These are phyloP conservation scores for Capsicum chinense DNA, from an alignment of 257 asterid species.

Conservation along the genomic window DNA sequence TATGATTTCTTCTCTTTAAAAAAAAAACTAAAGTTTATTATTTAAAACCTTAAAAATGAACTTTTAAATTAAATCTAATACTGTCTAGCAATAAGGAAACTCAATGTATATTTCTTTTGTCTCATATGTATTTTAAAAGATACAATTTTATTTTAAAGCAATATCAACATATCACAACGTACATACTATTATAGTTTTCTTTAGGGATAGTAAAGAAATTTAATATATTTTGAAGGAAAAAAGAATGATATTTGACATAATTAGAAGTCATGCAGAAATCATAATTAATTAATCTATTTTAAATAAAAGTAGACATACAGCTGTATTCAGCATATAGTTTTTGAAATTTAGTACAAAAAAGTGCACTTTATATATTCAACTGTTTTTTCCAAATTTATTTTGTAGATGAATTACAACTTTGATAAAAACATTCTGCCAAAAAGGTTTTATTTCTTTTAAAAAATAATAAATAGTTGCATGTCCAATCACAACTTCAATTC, in stretches of 20 bases:
- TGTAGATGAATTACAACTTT: not conserved
- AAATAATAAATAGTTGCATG: not conserved
- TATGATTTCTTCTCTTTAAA: not conserved
- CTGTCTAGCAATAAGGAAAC: constrained; percentile 25
- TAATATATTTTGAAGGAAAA: no score
- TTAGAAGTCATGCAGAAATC: no score
- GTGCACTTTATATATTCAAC: not conserved
- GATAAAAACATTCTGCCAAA: not conserved
- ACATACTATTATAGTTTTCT: no score
- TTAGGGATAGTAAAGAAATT: no score
- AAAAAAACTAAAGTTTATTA: not conserved
- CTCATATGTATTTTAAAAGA: constrained; percentile 26
- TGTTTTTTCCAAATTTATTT: not conserved
- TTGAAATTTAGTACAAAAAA: no score
- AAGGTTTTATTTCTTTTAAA: no score
- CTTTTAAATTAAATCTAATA: constrained; percentile 31
- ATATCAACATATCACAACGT: not conserved
- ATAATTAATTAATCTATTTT: not conserved
- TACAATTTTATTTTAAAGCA: not conserved
- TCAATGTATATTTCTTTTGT: constrained; percentile 22
- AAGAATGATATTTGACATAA: no score
- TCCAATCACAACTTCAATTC: not conserved
- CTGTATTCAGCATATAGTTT: not conserved
- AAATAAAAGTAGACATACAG: not conserved
- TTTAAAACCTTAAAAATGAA: constrained; percentile 23